These are phyloP conservation scores for Colletotrichum melonis DNA, from an alignment of 2,329 filamentous ascomycete genomes.

Conservation along the genomic window DNA sequence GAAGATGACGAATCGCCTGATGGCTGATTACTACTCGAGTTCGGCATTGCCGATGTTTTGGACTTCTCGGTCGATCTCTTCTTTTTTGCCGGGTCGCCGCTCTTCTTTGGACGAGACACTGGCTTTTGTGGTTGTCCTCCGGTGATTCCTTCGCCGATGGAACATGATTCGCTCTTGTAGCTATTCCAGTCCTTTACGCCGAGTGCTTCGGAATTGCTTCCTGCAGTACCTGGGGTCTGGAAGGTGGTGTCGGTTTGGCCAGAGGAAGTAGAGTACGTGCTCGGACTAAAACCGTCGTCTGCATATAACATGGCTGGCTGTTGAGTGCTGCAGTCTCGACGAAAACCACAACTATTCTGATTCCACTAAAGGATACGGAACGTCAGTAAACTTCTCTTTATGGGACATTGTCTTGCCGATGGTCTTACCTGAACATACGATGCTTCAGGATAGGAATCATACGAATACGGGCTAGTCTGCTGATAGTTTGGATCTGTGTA, in stretches of 20 bases:
- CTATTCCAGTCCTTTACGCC: conserved; percentile 10
- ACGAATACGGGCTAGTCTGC: background rate
- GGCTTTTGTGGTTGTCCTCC: background rate
- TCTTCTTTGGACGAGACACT: too few species aligned
- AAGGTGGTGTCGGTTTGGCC: conserved; percentile 1
- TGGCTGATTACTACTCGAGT: background rate
- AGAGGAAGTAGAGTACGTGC: background rate
- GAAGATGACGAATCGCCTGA: conserved; percentile 12
- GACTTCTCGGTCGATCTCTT: too few species aligned
- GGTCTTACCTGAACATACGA: background rate
- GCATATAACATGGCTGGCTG: background rate
- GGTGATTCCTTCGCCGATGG: background rate
- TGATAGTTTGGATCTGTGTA: background rate
- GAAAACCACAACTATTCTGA: background rate
- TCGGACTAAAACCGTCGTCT: background rate
- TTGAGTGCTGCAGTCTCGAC: background rate
- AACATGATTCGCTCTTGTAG: conserved; percentile 7
- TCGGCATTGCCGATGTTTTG: too few species aligned
- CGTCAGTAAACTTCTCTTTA: background rate
- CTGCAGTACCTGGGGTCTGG: conserved; percentile 3
- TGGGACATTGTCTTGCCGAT: background rate
- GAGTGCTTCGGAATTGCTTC: background rate
- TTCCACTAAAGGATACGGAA: background rate
- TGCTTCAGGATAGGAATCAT: background rate
- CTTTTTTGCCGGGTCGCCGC: too few species aligned